Percentiles rank a stretch among this genome's conserved stretches.
These are phyloP conservation scores for Colletotrichum melonis DNA, from an alignment of 2,329 filamentous ascomycete genomes.

Conservation along the genomic window DNA sequence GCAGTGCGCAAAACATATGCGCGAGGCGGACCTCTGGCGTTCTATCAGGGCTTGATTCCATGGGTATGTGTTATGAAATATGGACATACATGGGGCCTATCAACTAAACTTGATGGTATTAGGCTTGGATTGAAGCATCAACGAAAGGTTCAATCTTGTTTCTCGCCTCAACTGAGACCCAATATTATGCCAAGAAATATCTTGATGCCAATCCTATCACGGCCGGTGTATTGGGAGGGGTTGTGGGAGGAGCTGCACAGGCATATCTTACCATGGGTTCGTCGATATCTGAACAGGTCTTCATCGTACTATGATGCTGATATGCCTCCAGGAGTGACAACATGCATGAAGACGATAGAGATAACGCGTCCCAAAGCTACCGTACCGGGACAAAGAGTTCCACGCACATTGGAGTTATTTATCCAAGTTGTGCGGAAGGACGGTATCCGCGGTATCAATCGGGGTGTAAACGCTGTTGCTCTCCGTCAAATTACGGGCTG, in stretches of 20 bases:
- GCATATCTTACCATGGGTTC: slow-evolving; percentile 34
- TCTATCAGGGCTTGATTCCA: slow-evolving; percentile 36
- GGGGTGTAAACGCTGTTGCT: slow-evolving; percentile 34
- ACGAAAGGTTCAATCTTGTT: slow-evolving; percentile 20
- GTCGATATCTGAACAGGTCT: background rate
- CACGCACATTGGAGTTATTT: slow-evolving; percentile 30
- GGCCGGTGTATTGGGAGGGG: slow-evolving; percentile 29
- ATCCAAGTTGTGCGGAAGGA: slow-evolving; percentile 30
- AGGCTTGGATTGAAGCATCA: slow-evolving; percentile 32
- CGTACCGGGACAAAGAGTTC: background rate
- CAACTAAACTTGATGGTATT: background rate
- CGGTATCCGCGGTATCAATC: slow-evolving; percentile 34
- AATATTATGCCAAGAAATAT: slow-evolving; percentile 3
- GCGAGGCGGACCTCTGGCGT: slow-evolving; percentile 23
- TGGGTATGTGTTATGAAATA: slow-evolving; percentile 13
- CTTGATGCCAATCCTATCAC: background rate
- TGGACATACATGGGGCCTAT: background rate
- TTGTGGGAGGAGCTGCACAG: slow-evolving; percentile 33
- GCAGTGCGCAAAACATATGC: slow-evolving; percentile 30
- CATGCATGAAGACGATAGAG: slow-evolving; percentile 35
- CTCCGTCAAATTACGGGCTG: slow-evolving; percentile 34
- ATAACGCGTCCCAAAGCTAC: slow-evolving; percentile 24
- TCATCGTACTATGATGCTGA: background rate
- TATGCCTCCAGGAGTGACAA: slow-evolving; percentile 12
- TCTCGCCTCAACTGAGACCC: slow-evolving; percentile 7